Evolutionary conservation across 192 early-diverging fungal species (phyloP).

Genomic region (Dissophora globulifera): DNA sequence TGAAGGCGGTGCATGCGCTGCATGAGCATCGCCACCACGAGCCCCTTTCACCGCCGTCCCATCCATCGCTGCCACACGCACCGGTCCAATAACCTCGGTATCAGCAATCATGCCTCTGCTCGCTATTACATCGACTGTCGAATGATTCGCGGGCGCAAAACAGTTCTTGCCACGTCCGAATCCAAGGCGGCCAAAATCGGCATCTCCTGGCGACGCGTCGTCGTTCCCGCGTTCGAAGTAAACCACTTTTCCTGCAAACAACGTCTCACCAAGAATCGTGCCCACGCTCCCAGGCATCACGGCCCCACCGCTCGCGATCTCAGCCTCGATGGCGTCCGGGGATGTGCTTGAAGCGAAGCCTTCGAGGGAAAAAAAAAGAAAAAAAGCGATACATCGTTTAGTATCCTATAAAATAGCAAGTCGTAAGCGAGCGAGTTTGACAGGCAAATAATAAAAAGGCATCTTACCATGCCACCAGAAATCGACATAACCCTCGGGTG

Average conservation of each 20-base stretch:
- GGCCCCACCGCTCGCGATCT: slow-evolving; percentile 28
- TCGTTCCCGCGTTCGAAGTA: slow-evolving; percentile 46
- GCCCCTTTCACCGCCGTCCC: slow-evolving; percentile 6
- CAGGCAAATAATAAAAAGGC: not conserved
- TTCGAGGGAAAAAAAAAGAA: not conserved
- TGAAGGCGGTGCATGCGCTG: slow-evolving; percentile 4
- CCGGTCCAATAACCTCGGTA: slow-evolving; percentile 6
- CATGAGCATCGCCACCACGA: too few relatives aligned
- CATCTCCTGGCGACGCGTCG: slow-evolving; percentile 14
- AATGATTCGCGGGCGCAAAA: slow-evolving; percentile 32
- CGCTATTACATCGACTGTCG: slow-evolving; percentile 28
- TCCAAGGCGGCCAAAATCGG: slow-evolving; percentile 44
- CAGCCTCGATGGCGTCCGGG: slow-evolving; percentile 17
- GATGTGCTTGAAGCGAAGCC: slow-evolving; percentile 49
- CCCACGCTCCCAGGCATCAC: slow-evolving; percentile 42
- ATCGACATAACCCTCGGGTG: slow-evolving; percentile 37
- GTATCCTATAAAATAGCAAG: too few relatives aligned
- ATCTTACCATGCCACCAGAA: slow-evolving; percentile 45
- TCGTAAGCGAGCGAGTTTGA: not conserved
- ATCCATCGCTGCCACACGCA: slow-evolving; percentile 17
- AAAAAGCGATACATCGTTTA: too few relatives aligned
- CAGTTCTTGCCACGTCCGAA: slow-evolving; percentile 46
- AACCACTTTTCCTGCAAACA: slow-evolving; percentile 38
- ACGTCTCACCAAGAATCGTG: slow-evolving; percentile 45
- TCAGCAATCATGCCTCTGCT: slow-evolving; percentile 11